Base-by-base conservation (phyloP, 164 flowering plant species). In the Warburgia ugandensis region DNA sequence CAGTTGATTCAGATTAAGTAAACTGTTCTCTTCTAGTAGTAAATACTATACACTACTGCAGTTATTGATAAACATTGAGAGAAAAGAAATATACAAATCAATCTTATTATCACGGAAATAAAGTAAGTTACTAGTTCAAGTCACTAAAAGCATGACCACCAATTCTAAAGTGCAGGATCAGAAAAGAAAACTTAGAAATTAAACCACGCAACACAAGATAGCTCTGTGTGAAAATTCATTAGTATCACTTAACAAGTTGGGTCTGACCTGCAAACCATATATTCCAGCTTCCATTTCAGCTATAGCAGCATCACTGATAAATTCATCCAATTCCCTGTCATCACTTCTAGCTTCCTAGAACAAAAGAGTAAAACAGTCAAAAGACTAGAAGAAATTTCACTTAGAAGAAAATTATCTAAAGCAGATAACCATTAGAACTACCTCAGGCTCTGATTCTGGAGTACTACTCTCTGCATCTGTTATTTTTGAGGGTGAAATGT, bases 231-330 rank as follows among this genome's bases (percentile, higher is more conserved):
- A n/a, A n/a, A n/a, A n/a, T n/a, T n/a, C n/a, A n/a, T n/a, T n/a
- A n/a, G n/a, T n/a, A n/a, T n/a, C n/a, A n/a, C n/a, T n/a, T n/a
- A n/a, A n/a, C n/a, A n/a, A n/a, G n/a, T n/a, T n/a, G n/a, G n/a
- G n/a, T 21, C 30, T 8, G 35, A 82, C 95, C 95, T 86, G 95
- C 76, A 86, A 72, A 43, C 88, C 86, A 57, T 83, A 74, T 32
- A 79, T 68, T 44, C 75, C 83, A 2, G 88, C 95, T 71, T 86
- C 95, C 16, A 77, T 76, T 64, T 86, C 91, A 60, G 73, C 80
- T 38, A 79, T 68, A 11, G 75, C 60, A 43, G 86, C 77, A 52
- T 86, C 86, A 54, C 71, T 67, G 25, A 77, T 60, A 12, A 76
- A 65, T 21, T 64, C 76, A 28, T 67, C 63, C 36, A 36, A 55